Conservation (phyloP, 148 eudicot species). For the Bassia scoparia region DNA sequence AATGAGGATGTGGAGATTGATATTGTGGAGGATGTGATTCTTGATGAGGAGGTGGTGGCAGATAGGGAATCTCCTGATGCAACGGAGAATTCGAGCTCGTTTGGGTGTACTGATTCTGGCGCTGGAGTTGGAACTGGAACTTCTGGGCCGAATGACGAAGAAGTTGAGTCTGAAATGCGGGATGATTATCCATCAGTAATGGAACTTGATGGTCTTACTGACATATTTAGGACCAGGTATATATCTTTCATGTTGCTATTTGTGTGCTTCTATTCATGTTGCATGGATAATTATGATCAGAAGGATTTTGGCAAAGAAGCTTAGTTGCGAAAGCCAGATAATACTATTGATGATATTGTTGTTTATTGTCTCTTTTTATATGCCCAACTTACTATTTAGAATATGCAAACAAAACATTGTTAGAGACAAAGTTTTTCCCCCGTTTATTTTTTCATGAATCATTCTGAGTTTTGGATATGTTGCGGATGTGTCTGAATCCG, state of each 20-base stretch:
- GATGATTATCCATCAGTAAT: slow-evolving; percentile 34
- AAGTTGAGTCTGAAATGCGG: slow-evolving; percentile 44
- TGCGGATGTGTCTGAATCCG: not conserved
- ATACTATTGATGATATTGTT: not conserved
- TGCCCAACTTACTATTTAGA: not conserved
- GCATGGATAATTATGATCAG: not conserved
- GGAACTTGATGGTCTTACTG: slow-evolving; percentile 38
- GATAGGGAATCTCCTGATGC: slow-evolving; percentile 35
- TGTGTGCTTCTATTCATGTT: not conserved
- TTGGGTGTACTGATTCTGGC: slow-evolving; percentile 45
- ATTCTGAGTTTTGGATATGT: not conserved
- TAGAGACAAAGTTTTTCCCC: not conserved
- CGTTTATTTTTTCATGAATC: not conserved
- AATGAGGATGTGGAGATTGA: slow-evolving; percentile 35
- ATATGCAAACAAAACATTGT: not conserved
- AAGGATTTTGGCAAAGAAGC: not conserved
- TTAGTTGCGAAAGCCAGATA: not conserved
- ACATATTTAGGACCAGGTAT: slow-evolving; percentile 45
- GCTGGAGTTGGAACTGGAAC: slow-evolving; percentile 31
- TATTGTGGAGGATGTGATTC: slow-evolving; percentile 29
- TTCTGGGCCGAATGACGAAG: slow-evolving; percentile 43
- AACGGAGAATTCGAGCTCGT: slow-evolving; percentile 76
- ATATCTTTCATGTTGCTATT: not conserved
- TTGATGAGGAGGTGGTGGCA: slow-evolving; percentile 27
- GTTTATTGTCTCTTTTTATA: not conserved